These are phyloP conservation scores for Neurospora discreta DNA, from an alignment of 495 filamentous ascomycete species.

Conservation along the genomic window DNA sequence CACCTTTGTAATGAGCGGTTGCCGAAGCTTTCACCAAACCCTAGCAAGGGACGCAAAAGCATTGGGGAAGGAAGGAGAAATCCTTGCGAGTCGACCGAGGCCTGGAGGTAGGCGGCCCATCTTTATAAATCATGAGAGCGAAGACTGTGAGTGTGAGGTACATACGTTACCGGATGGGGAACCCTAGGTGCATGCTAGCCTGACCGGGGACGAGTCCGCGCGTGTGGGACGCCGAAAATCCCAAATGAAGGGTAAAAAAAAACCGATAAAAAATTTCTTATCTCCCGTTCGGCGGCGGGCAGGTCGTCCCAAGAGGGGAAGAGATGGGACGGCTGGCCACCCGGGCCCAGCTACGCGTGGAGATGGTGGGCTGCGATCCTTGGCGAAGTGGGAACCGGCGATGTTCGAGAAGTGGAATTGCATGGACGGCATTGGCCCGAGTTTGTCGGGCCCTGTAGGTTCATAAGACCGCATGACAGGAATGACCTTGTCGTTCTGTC, in stretches of 20 bases:
- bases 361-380: not conserved
- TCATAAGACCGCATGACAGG: not conserved
- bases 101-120: slow-evolving; percentile 2
- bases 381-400: not conserved
- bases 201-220: not conserved
- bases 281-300: slow-evolving; percentile 3
- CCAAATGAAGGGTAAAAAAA: slow-evolving; percentile 1
- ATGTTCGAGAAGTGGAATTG: not conserved
- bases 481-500: not conserved
- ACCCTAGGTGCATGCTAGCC: not conserved
- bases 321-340: not conserved
- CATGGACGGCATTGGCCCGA: not conserved
- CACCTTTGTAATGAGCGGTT: not conserved
- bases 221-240: slow-evolving; percentile 3
- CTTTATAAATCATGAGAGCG: slow-evolving; percentile 7
- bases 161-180: not conserved
- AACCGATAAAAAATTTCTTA: slow-evolving; percentile 17
- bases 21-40: slow-evolving; percentile 2
- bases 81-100: not conserved
- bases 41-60: not conserved
- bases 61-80: not conserved
- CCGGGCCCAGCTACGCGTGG: not conserved
- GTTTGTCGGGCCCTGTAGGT: not conserved
- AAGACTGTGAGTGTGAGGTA: not conserved
- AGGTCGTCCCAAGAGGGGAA: not conserved